Conservation (phyloP, 176 grass and related monocot genomes). For the Puccinellia tenuiflora region DNA sequence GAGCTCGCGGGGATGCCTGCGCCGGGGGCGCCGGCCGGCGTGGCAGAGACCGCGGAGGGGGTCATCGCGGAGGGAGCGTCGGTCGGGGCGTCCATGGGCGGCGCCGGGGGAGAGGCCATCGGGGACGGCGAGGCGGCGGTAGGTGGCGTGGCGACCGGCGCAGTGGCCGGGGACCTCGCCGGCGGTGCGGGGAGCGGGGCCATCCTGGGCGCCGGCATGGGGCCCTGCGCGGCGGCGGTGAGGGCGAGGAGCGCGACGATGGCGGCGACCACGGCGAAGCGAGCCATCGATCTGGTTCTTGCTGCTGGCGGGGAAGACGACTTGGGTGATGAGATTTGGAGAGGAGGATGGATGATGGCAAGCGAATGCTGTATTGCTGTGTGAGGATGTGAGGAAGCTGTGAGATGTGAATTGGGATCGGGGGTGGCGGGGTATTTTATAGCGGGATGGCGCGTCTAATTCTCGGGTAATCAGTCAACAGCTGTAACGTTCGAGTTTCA, state of each 20-base stretch:
- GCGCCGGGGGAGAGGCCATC: constrained; percentile 19
- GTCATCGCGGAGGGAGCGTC: constrained; percentile 9
- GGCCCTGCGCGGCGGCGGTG: constrained; percentile 26
- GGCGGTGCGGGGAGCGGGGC: constrained; percentile 35
- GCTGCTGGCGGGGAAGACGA: background rate
- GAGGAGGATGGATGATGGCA: background rate
- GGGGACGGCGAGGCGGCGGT: constrained; percentile 29
- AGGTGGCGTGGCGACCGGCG: constrained; percentile 8
- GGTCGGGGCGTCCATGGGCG: background rate
- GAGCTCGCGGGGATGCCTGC: background rate
- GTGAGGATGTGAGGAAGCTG: background rate
- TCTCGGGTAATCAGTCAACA: background rate
- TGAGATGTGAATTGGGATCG: background rate
- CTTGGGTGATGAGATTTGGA: background rate
- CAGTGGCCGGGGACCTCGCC: constrained; percentile 19
- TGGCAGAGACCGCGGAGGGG: background rate
- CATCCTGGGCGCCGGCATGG: constrained; percentile 37
- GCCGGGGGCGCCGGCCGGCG: background rate
- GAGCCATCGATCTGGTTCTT: background rate
- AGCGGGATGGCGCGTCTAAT: background rate
- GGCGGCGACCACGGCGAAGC: constrained; percentile 22
- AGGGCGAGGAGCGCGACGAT: constrained; percentile 26
- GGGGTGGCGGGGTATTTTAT: background rate
- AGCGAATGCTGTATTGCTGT: background rate
- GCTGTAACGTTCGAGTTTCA: background rate